phyloP scores from a whole-genome alignment of 139 green algal genomes.

The Micromonas commoda region DNA sequence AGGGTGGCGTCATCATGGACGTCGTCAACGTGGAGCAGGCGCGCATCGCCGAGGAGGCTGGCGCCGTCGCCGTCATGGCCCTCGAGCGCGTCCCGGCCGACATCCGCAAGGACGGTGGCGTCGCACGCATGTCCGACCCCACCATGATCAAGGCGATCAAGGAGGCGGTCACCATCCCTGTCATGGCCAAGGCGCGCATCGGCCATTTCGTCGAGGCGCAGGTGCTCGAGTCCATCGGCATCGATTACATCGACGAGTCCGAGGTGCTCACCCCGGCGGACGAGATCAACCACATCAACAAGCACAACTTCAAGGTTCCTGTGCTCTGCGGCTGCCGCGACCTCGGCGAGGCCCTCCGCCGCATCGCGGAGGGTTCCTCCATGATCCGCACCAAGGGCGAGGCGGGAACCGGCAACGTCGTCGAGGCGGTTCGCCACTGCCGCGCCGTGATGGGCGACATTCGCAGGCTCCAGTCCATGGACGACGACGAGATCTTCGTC shows the following conservation, averaged over 20 bases:
- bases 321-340: conserved; percentile 99
- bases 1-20: conserved; percentile 99
- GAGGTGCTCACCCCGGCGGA: conserved; percentile 98
- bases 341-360: conserved; percentile 92
- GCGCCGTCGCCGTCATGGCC: conserved; percentile 97
- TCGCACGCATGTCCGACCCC: conserved; percentile 95
- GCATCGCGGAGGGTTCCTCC: conserved; percentile 90
- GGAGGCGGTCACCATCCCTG: conserved; percentile 92
- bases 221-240: conserved; percentile 89
- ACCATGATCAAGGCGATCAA: conserved; percentile 95
- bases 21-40: conserved; percentile 95
- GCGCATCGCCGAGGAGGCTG: conserved; percentile 96
- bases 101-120: conserved; percentile 90
- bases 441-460: conserved; percentile 91
- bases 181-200: conserved; percentile 98
- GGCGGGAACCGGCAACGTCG: conserved; percentile 95
- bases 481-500: conserved; percentile 99
- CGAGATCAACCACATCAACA: conserved; percentile 99
- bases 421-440: conserved; percentile 95
- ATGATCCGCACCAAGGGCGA: conserved; percentile 96
- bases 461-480: conserved; percentile 87
- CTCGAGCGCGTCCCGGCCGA: conserved; percentile 95
- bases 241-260: conserved; percentile 98
- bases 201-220: conserved; percentile 99
- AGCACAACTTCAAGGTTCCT: conserved; percentile 98